Base-by-base conservation (phyloP, 371 early-diverging fungal species). In the Syncephalis plumigaleata region DNA sequence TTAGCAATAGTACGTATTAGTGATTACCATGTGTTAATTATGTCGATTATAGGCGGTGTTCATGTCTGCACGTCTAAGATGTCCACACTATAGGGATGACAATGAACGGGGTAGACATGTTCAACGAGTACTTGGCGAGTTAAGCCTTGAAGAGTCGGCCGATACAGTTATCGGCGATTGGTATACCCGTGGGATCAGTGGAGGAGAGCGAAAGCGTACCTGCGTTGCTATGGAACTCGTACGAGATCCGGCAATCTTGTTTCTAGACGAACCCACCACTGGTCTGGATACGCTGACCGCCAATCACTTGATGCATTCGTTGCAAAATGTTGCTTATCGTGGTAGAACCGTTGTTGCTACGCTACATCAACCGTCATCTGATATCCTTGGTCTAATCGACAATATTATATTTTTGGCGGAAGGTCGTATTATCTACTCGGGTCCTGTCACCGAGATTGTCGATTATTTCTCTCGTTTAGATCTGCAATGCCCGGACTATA, bases 211-310 rank as follows among this genome's bases (percentile, higher is more conserved):
- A 47, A 83, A 91, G 65, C 70, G 93, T 26, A 79, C 84, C 9
- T 73, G 82, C 27, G 86, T 91, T 46, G 91, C 84, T 3, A 77
- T 75, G 64, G 92, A 96, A 50, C 67, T 91, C 1, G 75, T 94
- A 1, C 77, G 87, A 1, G 81, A 87, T 31, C 88, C 97, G 1
- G 73, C 78, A 3, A 70, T 92, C 26, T 55, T 95, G 47, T 87
- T 95, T 54, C 57, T 94, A 57, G 98, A 98, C 56, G 97, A 96
- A 57, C 90, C 91, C 7, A 91, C 91, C 1, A 36, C 64, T 87
- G 91, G 91, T 0, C 49, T 17, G 77, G 83, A 45, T 15, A n/a
- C 45, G 2, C 3, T 23, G 25, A 25, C 22, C 26, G 17, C 45
- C 11, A 11, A 25, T 5, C 5, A 24, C 2, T 2, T 45, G 11